Base-by-base conservation (phyloP, 768 basidiomycete genomes). In the Podaxis pistillaris region DNA sequence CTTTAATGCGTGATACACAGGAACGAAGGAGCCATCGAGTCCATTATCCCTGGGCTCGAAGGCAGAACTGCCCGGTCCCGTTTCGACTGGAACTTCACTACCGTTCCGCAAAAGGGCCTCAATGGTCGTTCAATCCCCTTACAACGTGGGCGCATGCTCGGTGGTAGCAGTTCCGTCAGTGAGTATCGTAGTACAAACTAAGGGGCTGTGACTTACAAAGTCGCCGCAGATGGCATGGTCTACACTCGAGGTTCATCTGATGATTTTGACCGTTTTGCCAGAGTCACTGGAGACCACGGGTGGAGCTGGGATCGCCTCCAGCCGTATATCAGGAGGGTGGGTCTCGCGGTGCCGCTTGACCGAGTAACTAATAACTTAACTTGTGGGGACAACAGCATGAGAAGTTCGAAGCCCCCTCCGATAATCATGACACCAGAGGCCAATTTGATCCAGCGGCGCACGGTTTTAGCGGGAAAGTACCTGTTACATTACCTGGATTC, bases 291-390 rank as follows among this genome's bases (percentile, higher is more conserved):
- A 8, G 75, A 75, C 52, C 46, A 56, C 3, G 71, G 72, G 1
- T 76, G 74, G 75, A 69, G 69, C 15, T 76, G 75, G 75, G 61
- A 74, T 19, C 63, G 54, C 3, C 46, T 76, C 9, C 63, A 68
- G 38, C 69, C 68, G 13, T 75, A 73, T 60, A 63, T 74, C 50
- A 37, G 49, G 26, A 74, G 69, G 68, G 73, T 72, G 28, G 2
- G 47, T 50, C 15, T 50, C 30, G 33, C 13, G 17, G 36, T 24
- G 22, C 6, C 11, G 15, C 28, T 52, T 56, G 28, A 12, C 24
- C 28, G 22, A 7, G 33, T 17, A 17, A 37, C 26, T 17, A 33
- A 28, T n/a, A 15, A 13, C 4, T 30, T 26, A 54, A n/a, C 41
- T 46, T 36, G 36, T 30, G 15, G 1, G 11, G 12, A 76, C 30